Evolutionary conservation across 768 basidiomycete species (phyloP).

Genomic region (Tylopilus balloui): DNA sequence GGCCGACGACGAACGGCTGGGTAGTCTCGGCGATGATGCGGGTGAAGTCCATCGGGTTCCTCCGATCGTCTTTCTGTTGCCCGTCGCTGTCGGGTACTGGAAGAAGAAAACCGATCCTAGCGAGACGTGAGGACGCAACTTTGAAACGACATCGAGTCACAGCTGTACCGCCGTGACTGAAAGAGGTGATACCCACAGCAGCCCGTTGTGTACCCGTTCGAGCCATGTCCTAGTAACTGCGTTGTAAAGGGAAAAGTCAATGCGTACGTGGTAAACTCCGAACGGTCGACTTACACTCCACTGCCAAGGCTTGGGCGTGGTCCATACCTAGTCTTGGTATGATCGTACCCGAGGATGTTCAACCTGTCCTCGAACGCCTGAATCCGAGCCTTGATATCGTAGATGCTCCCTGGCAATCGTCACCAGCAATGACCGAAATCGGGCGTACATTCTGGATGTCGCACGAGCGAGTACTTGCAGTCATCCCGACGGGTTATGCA

Average conservation of each 20-base stretch:
- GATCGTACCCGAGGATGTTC: no score
- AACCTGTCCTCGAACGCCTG: slow-evolving; percentile 60
- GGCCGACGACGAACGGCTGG: slow-evolving; percentile 22
- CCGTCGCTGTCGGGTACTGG: slow-evolving; percentile 24
- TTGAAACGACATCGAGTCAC: not conserved
- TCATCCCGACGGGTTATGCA: slow-evolving; percentile 42
- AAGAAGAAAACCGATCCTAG: slow-evolving; percentile 29
- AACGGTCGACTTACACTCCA: slow-evolving; percentile 24
- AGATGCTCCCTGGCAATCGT: slow-evolving; percentile 57
- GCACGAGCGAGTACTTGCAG: slow-evolving; percentile 55
- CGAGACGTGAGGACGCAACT: not conserved
- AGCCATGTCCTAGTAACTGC: slow-evolving; percentile 27
- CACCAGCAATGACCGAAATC: slow-evolving; percentile 76
- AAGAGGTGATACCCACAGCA: slow-evolving; percentile 21
- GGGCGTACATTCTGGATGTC: slow-evolving; percentile 51
- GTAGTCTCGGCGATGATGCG: slow-evolving; percentile 1
- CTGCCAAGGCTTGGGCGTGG: slow-evolving; percentile 71
- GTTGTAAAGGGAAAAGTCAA: slow-evolving; percentile 1
- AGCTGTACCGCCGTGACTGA: slow-evolving; percentile 27
- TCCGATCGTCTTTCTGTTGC: slow-evolving; percentile 22
- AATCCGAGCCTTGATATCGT: slow-evolving; percentile 62
- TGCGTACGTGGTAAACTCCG: not conserved
- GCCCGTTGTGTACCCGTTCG: slow-evolving; percentile 28
- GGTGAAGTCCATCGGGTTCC: slow-evolving; percentile 8
- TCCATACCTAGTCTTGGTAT: slow-evolving; percentile 63